Evolutionary conservation across 345 rosid species (phyloP).

Genomic region (Rhodamnia argentea): DNA sequence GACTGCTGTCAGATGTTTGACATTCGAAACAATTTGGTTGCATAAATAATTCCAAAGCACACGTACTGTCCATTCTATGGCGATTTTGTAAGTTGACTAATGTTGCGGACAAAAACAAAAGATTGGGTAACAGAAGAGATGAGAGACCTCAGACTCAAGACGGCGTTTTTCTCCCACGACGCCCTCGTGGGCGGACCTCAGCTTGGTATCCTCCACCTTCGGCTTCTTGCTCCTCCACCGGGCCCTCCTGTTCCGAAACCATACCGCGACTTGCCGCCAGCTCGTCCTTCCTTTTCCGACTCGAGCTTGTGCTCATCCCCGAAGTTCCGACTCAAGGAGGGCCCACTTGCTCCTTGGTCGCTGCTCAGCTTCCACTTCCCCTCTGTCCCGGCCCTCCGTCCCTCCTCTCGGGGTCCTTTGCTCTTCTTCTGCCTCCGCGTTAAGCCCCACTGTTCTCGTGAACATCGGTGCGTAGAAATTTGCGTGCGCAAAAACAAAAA

Average conservation of each 20-base stretch:
- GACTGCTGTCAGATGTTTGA: not conserved
- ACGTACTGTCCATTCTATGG: not conserved
- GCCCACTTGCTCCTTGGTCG: conserved; percentile 51
- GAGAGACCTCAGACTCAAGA: conserved; percentile 52
- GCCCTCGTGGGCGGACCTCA: conserved; percentile 35
- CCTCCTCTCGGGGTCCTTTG: conserved; percentile 14
- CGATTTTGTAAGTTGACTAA: not conserved
- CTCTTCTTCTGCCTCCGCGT: conserved; percentile 38
- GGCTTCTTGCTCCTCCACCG: conserved; percentile 75
- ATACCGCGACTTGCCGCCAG: conserved; percentile 88
- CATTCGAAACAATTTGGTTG: too few species aligned
- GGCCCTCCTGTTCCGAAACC: conserved; percentile 92
- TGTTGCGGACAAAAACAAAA: not conserved
- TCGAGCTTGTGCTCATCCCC: conserved; percentile 69
- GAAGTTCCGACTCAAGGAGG: conserved; percentile 48
- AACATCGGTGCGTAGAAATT: too few species aligned
- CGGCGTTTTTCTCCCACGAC: conserved; percentile 38
- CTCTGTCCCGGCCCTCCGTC: not conserved
- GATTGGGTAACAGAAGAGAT: not conserved
- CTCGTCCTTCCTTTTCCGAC: conserved; percentile 67
- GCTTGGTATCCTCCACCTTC: conserved; percentile 54
- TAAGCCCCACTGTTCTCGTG: not conserved
- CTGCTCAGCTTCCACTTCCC: conserved; percentile 60
- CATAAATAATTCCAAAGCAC: not conserved
- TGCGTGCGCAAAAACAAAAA: too few species aligned